These are phyloP conservation scores for Mycena floridula DNA, from an alignment of 768 basidiomycete species.

Conservation along the genomic window DNA sequence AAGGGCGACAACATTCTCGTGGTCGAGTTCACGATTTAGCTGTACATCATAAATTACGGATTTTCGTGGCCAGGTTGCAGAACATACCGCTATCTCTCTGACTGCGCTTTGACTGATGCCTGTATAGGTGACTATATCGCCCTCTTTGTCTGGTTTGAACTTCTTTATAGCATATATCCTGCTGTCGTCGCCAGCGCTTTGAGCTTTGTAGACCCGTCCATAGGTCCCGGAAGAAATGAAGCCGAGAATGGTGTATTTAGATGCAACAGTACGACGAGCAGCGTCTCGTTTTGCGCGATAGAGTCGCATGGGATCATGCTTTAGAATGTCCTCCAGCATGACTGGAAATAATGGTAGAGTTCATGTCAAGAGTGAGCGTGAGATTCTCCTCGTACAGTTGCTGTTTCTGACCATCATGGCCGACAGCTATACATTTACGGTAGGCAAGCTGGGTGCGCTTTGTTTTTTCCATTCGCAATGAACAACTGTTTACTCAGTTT, in stretches of 20 bases:
- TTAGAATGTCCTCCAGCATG: conserved; percentile 33
- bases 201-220: conserved; percentile 97
- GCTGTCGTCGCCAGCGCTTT: conserved; percentile 63
- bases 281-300: conserved; percentile 79
- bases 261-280: conserved; percentile 57
- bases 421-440: conserved; percentile 88
- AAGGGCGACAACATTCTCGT: conserved; percentile 87
- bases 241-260: conserved; percentile 88
- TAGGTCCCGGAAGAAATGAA: conserved; percentile 99
- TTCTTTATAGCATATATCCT: conserved; percentile 95
- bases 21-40: conserved; percentile 85
- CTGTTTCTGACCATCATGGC: too few relatives aligned
- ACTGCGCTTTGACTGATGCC: conserved; percentile 98
- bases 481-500: conserved; percentile 8
- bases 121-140: conserved; percentile 91
- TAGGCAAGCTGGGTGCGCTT: conserved; percentile 85
- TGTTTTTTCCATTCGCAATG: neutral
- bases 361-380: too few relatives aligned
- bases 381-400: too few relatives aligned
- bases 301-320: conserved; percentile 79
- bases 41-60: conserved; percentile 25
- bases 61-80: neutral
- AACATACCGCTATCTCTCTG: conserved; percentile 87
- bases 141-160: conserved; percentile 99
- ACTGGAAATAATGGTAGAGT: too few relatives aligned